These are phyloP conservation scores for Mortierella sp. DNA, from an alignment of 371 early-diverging fungal genomes.

Conservation along the genomic window DNA sequence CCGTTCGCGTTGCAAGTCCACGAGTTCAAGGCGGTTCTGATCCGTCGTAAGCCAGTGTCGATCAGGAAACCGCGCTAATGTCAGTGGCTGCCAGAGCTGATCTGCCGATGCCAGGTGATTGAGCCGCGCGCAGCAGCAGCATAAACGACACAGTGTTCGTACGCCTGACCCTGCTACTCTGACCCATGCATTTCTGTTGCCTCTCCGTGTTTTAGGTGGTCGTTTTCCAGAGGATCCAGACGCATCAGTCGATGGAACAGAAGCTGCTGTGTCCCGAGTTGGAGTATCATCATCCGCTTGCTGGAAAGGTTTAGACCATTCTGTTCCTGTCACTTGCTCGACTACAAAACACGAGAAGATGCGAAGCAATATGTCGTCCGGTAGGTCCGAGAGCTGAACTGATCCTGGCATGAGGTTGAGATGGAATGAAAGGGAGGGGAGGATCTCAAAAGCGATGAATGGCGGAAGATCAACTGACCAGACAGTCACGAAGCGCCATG, in stretches of 20 bases:
- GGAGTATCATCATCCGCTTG: not conserved
- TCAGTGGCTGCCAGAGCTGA: constrained; percentile 48
- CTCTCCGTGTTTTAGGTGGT: not conserved
- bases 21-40: constrained; percentile 28
- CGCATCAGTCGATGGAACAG: no score
- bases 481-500: no score
- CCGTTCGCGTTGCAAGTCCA: constrained; percentile 33
- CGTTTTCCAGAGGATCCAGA: no score
- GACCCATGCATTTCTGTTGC: constrained; percentile 4
- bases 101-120: constrained; percentile 51
- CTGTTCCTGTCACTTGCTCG: not conserved
- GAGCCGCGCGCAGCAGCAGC: constrained; percentile 38
- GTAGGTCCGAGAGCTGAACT: constrained; percentile 13
- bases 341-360: constrained; percentile 20
- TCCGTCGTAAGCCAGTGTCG: constrained; percentile 50
- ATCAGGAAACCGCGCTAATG: constrained; percentile 32
- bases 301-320: no score
- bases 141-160: constrained; percentile 37
- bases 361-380: constrained; percentile 23
- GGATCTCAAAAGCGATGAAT: no score
- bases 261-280: no score
- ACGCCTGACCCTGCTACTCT: constrained; percentile 31
- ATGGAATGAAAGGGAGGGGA: no score
- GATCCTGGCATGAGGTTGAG: not conserved
- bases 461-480: no score